Evolutionary conservation across 768 basidiomycete genomes (phyloP).

Genomic region (Ramaria rubella): DNA sequence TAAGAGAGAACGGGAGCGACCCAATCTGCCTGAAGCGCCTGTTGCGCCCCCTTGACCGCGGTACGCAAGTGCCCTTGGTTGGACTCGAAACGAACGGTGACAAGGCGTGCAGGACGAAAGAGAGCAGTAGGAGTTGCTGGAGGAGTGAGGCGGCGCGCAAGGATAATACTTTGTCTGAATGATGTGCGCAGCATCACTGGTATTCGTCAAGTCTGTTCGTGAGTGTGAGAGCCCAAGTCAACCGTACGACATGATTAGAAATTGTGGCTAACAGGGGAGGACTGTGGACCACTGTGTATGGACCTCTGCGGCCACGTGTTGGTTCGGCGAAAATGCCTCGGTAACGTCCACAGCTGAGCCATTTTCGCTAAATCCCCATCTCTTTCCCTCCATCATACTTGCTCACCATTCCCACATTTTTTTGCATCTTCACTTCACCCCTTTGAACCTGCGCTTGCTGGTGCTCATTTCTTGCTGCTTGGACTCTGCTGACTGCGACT

Average conservation of each 20-base stretch:
- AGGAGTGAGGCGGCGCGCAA: neutral
- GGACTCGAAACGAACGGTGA: constrained; percentile 2
- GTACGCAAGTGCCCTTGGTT: neutral
- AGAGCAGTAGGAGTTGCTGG: neutral
- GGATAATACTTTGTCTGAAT: neutral
- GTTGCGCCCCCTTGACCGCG: constrained; percentile 20
- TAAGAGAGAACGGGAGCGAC: constrained; percentile 65
- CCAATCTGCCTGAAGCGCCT: constrained; percentile 63
- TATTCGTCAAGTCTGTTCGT: neutral
- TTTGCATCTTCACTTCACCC: constrained; percentile 7
- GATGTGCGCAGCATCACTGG: neutral
- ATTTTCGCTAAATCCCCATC: constrained; percentile 1
- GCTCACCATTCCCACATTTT: neutral
- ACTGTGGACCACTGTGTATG: neutral
- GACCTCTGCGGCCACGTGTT: neutral
- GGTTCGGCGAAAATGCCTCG: neutral
- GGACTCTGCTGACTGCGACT: neutral
- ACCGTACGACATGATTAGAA: neutral
- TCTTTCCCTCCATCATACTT: neutral
- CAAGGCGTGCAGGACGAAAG: neutral
- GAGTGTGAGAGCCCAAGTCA: neutral
- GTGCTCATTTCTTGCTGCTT: neutral
- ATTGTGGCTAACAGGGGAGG: neutral
- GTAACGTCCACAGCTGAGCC: neutral
- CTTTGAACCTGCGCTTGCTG: neutral